Evolutionary conservation across 2,329 filamentous ascomycete genomes (phyloP), one percentile per base, ranked within the genome.

Genomic region (Stagonosporopsis vannaccii): DNA sequence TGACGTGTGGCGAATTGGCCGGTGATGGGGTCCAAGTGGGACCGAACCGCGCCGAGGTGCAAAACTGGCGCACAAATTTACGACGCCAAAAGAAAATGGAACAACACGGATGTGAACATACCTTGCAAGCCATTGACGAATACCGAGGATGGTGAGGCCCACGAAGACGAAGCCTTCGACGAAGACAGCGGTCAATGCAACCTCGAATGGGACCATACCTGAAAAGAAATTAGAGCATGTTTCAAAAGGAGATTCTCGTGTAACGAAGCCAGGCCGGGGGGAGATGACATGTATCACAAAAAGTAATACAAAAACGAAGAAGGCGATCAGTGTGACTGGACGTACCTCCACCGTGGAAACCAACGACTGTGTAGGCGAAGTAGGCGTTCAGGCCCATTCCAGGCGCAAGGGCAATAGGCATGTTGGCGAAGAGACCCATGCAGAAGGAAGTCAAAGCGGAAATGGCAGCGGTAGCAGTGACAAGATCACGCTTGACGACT

Each of bases 101-200:
- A 45, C 32, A 58, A 49, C 25, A 45, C 39, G 23, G 35, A 50
- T 48, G 28, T 22, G 25, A 47, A 45, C 65, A 45, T 59, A 68
- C 66, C 66, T 65, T 49, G 69, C 69, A 55, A 90, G 82, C 88
- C 88, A 90, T 71, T 91, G 88, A 6, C 88, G 85, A 81, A 90
- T 85, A 19, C 88, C 88, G 1, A 88, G 85, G 9, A 90, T 75
- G 1, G 92, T 92, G 36, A 96, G 83, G 3, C 80, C 90, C 46
- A 96, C 85, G 77, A 96, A 96, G 59, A 96, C 87, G 74, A 90
- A 90, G 33, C 92, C 92, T 75, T 96, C 92, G 13, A 95, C 88
- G 72, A 96, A 96, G 63, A 95, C 92, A 50, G 92, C 91, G 4
- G 91, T 95, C 33, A 96, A 79, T 30, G 92, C 92, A 37, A 93